A percentile compares a stretch with the other conserved stretches of the same genome.
These are phyloP conservation scores for Raphanus hybrid DNA, from an alignment of 441 rosid species.

Conservation along the genomic window DNA sequence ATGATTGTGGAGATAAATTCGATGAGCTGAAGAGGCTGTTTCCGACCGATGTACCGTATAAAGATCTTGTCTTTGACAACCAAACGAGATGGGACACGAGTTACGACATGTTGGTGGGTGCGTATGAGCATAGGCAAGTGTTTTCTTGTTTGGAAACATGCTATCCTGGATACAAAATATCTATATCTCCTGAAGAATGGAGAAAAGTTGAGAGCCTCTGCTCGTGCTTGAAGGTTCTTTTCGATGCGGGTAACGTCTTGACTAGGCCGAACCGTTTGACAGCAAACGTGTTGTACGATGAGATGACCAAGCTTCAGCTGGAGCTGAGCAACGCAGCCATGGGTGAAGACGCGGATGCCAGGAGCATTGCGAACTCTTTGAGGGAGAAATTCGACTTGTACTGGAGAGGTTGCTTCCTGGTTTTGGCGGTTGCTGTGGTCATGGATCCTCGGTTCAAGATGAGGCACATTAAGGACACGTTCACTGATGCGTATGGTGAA, in stretches of 20 bases:
- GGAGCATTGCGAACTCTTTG: conserved; percentile 63
- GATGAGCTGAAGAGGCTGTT: conserved; percentile 71
- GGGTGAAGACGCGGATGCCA: conserved; percentile 63
- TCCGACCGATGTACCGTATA: conserved; percentile 58
- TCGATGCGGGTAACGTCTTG: conserved; percentile 67
- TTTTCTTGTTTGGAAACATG: conserved; percentile 75
- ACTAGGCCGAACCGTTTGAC: conserved; percentile 55
- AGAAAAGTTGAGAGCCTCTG: conserved; percentile 71
- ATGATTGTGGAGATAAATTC: conserved; percentile 69
- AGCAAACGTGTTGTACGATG: conserved; percentile 74
- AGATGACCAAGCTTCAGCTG: conserved; percentile 71
- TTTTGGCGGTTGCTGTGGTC: conserved; percentile 79
- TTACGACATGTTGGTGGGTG: conserved; percentile 81
- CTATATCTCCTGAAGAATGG: conserved; percentile 84
- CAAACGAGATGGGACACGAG: conserved; percentile 85
- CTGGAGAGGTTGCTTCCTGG: conserved; percentile 78
- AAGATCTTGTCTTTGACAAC: conserved; percentile 73
- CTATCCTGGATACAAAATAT: conserved; percentile 60
- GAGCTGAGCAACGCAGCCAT: conserved; percentile 66
- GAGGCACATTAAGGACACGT: conserved; percentile 83
- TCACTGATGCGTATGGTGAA: conserved; percentile 72
- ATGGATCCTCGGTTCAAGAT: conserved; percentile 93
- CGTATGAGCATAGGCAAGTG: conserved; percentile 75
- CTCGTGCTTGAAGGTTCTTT: conserved; percentile 66
- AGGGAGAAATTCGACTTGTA: conserved; percentile 77